Evolutionary conservation across 2,329 filamentous ascomycete species (phyloP), one percentile per base, ranked within the genome.

Genomic region (Fusarium nisikadoi): DNA sequence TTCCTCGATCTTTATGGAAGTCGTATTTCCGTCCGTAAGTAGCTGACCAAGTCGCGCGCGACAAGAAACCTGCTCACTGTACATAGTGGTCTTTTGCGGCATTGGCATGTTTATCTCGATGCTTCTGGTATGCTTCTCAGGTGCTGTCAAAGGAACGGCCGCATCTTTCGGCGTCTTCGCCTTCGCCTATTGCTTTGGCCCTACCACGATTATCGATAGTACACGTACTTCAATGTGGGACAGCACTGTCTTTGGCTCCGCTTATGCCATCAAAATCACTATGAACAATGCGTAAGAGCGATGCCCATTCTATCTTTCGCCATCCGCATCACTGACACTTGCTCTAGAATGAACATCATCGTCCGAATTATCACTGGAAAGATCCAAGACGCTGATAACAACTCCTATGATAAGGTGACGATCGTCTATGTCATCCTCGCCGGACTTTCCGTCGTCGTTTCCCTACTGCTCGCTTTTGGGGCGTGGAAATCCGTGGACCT

Each of bases 161-260:
- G 88, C 88, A 2, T 83, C 85, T 0, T 90, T 90, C 46, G 89
- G 86, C 6, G 83, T 90, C 31, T 91, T 86, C 52, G 88, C 88
- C 2, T 80, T 90, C 27, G 86, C 87, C 0, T 81, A 81, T 12
- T 85, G 83, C 1, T 81, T 90, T 13, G 88, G 88, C 0, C 87
- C 88, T 0, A 88, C 87, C 0, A 81, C 84, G 6, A 87, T 90
- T 65, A 89, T 90, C 50, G 89, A 91, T 69, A 82, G 85, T n/a
- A 88, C 89, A 17, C 86, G 89, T 16, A 89, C 88, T 0, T 83
- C 84, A 0, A 84, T 90, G 76, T 89, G 86, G 85, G 82, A 89
- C 33, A 85, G 87, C 58, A 85, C 85, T 1, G 86, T 88, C 0
- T 91, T 90, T 68, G 88, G 88, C 0, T 86, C 87, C 0, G 89